These are phyloP conservation scores for Penicillium subrubescens DNA, from an alignment of 495 filamentous ascomycete genomes.

Conservation along the genomic window DNA sequence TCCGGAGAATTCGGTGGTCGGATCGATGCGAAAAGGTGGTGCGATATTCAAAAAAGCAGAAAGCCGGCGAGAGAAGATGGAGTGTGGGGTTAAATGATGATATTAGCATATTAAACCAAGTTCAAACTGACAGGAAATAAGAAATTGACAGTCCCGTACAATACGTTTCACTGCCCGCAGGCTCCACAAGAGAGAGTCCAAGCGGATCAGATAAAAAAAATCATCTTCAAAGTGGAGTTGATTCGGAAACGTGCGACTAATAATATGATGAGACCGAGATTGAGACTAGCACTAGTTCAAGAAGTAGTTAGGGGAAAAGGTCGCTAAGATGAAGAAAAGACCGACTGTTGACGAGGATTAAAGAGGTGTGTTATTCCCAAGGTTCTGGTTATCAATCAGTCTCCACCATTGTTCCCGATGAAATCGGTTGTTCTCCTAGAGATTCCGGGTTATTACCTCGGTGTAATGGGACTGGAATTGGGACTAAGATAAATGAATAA, in stretches of 20 bases:
- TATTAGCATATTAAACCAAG: too few relatives aligned
- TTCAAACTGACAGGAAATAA: background rate
- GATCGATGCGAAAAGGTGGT: conserved; percentile 20
- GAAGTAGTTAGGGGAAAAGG: background rate
- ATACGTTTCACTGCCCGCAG: conserved; percentile 14
- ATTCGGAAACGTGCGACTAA: background rate
- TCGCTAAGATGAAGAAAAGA: background rate
- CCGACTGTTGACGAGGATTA: background rate
- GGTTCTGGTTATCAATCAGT: conserved; percentile 37
- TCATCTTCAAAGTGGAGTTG: conserved; percentile 19
- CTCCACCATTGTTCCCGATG: conserved; percentile 7
- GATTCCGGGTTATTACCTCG: background rate
- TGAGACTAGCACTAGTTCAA: background rate
- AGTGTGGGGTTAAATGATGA: too few relatives aligned
- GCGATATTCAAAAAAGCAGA: background rate
- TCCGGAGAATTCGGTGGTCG: conserved; percentile 21
- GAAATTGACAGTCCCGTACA: conserved; percentile 15
- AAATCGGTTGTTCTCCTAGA: background rate
- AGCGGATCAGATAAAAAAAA: conserved; percentile 37
- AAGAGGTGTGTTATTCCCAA: conserved; percentile 20
- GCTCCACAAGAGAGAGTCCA: background rate
- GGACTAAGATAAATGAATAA: background rate
- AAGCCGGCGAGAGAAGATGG: background rate
- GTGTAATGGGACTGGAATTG: background rate
- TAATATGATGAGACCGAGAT: background rate